Percentiles rank a stretch among this genome's conserved stretches.
Conservation (phyloP, 495 filamentous ascomycete genomes). For the Tuber umbilicatum region DNA sequence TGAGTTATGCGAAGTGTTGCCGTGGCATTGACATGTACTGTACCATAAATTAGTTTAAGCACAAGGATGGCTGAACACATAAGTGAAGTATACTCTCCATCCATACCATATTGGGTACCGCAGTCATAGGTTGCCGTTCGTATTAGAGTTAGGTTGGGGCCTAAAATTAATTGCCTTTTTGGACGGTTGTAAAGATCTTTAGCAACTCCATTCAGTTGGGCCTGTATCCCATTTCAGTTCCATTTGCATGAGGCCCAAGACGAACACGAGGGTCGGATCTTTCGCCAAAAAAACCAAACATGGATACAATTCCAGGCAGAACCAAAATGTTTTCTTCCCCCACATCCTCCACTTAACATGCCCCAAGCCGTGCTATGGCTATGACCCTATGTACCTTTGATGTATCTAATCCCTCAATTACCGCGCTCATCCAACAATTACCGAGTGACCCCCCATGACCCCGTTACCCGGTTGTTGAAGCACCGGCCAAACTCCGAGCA, state of each 20-base stretch:
- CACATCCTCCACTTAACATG: not conserved
- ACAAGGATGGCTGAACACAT: conserved; percentile 1
- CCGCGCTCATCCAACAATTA: not conserved
- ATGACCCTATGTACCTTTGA: not conserved
- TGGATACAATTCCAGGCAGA: not conserved
- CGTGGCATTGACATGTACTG: no score
- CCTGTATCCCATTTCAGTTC: not conserved
- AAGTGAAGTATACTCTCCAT: not conserved
- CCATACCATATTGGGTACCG: not conserved
- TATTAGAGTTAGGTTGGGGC: not conserved
- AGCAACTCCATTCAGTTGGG: not conserved
- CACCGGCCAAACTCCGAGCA: not conserved
- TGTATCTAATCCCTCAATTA: not conserved
- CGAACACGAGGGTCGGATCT: not conserved
- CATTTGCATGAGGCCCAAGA: not conserved
- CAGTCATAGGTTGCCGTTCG: not conserved
- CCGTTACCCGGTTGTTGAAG: not conserved
- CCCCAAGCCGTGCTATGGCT: not conserved
- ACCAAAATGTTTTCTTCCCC: not conserved
- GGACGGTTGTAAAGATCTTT: not conserved
- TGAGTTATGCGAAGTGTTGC: no score
- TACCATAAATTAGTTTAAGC: no score
- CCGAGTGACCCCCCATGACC: not conserved
- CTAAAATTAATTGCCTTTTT: not conserved
- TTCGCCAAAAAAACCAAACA: not conserved